Evolutionary conservation across 2,329 filamentous ascomycete species (phyloP).

Genomic region (Raffaelea albimanens): DNA sequence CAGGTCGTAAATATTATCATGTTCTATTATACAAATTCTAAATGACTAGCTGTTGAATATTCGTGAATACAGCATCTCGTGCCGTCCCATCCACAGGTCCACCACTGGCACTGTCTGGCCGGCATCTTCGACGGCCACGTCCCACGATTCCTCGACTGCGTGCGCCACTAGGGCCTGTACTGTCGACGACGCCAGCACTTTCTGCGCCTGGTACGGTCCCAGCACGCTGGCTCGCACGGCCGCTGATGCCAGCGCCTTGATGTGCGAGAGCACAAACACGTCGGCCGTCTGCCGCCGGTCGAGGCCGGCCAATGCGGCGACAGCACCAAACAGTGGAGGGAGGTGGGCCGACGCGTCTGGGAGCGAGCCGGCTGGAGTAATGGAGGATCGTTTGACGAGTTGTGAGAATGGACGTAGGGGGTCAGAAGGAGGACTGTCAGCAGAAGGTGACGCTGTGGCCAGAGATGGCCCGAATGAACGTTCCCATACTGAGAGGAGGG

Average conservation of each 20-base stretch:
- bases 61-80: conserved; percentile 74
- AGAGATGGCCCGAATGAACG: conserved; percentile 44
- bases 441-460: not conserved
- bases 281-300: conserved; percentile 56
- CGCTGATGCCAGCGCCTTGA: conserved; percentile 66
- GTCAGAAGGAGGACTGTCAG: conserved; percentile 10
- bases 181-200: conserved; percentile 52
- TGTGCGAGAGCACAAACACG: conserved; percentile 66
- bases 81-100: conserved; percentile 75
- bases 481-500: conserved; percentile 68
- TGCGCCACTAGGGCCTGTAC: conserved; percentile 48
- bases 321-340: conserved; percentile 59
- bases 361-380: conserved; percentile 8
- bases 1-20: too few species aligned
- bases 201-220: conserved; percentile 73
- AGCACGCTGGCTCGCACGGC: conserved; percentile 69
- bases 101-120: conserved; percentile 68
- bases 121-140: conserved; percentile 51
- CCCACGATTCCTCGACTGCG: conserved; percentile 52
- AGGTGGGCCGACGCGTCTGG: conserved; percentile 54
- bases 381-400: conserved; percentile 20
- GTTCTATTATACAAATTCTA: too few species aligned
- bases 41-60: conserved; percentile 67
- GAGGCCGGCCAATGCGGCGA: conserved; percentile 54
- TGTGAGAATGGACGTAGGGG: conserved; percentile 26